Conservation (phyloP, 2,329 filamentous ascomycete genomes). For the Trichoderma atroviride region DNA sequence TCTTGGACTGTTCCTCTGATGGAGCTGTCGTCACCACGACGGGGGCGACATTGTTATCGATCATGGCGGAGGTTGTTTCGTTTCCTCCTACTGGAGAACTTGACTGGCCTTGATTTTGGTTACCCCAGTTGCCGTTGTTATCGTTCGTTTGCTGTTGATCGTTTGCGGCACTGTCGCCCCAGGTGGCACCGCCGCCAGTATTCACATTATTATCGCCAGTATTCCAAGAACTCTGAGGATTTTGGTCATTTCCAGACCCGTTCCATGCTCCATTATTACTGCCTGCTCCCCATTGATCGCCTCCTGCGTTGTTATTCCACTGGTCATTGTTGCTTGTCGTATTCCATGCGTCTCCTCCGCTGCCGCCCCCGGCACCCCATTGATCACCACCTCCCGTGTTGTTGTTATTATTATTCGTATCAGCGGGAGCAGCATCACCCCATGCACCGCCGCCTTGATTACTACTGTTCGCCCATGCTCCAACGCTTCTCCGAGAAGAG, state of each 20-base stretch:
- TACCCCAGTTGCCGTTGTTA: slow-evolving; percentile 16
- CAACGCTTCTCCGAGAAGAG: slow-evolving; percentile 2
- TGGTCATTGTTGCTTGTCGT: neutral
- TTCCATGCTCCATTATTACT: slow-evolving; percentile 17
- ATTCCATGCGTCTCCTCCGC: slow-evolving; percentile 2
- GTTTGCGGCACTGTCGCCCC: slow-evolving; percentile 5
- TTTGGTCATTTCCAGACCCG: neutral
- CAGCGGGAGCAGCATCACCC: neutral
- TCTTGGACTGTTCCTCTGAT: slow-evolving; percentile 26
- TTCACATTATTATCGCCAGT: slow-evolving; percentile 2
- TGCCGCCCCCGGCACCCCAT: neutral
- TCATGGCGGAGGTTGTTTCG: neutral
- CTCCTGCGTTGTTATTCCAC: neutral
- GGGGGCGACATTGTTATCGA: slow-evolving; percentile 19
- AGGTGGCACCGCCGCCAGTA: neutral
- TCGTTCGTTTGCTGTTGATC: slow-evolving; percentile 6
- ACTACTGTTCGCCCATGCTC: slow-evolving; percentile 19
- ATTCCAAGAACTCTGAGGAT: neutral
- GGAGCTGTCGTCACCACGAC: slow-evolving; percentile 1
- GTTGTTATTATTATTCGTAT: slow-evolving; percentile 2
- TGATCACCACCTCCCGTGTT: neutral
- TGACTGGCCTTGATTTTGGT: slow-evolving; percentile 21
- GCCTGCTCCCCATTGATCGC: neutral
- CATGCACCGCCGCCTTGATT: slow-evolving; percentile 7
- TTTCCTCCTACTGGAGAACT: neutral